phyloP scores from a whole-genome alignment of 306 rosid species.

The Hippophae tibetana region DNA sequence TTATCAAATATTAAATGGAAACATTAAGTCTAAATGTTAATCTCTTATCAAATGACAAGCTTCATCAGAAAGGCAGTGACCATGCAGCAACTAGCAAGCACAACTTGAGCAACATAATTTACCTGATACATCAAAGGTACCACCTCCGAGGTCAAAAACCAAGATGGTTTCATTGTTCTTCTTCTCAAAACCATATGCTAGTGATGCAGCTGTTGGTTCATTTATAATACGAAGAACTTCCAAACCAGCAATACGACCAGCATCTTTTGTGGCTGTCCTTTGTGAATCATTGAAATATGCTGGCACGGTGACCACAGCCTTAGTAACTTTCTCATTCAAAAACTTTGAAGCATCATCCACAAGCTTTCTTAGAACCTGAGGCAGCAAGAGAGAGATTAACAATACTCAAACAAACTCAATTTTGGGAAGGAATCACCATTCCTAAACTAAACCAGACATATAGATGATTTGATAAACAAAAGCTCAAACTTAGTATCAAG shows the following conservation, averaged over 20 bases:
- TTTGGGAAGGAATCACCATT: not conserved
- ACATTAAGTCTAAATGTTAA: not conserved
- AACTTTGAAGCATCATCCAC: slow-evolving; percentile 97
- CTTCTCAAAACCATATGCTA: slow-evolving; percentile 93
- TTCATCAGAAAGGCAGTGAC: not conserved
- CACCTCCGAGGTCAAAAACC: slow-evolving; percentile 98
- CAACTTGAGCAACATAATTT: not conserved
- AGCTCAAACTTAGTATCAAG: no score
- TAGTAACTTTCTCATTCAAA: slow-evolving; percentile 87
- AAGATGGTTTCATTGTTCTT: slow-evolving; percentile 88
- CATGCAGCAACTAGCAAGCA: not conserved
- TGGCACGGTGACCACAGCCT: slow-evolving; percentile 96
- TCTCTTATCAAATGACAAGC: not conserved
- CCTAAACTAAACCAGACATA: not conserved
- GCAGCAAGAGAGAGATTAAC: not conserved
- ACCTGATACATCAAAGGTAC: slow-evolving; percentile 99
- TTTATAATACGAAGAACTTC: slow-evolving; percentile 93
- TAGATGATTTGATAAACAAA: no score
- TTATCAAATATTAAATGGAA: not conserved
- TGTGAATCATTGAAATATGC: slow-evolving; percentile 98
- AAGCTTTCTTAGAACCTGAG: slow-evolving; percentile 82
- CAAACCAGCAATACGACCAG: slow-evolving; percentile 95
- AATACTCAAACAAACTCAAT: not conserved
- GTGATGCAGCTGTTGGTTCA: slow-evolving; percentile 93
- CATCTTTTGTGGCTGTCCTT: slow-evolving; percentile 96